These are phyloP conservation scores for Metahyphopichia silvanorum DNA, from an alignment of 805 yeast genomes.

Conservation along the genomic window DNA sequence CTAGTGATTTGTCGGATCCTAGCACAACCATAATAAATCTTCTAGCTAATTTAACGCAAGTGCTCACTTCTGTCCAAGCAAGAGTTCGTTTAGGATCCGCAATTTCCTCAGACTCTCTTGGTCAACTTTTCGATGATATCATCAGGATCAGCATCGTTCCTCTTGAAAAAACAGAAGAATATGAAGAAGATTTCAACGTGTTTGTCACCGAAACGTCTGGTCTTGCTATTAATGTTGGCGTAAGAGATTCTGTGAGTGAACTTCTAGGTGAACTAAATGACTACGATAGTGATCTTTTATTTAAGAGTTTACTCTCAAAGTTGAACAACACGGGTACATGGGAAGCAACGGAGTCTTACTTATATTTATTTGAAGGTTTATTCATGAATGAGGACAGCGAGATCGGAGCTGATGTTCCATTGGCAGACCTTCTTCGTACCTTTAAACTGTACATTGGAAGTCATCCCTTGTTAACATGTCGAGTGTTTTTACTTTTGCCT, in stretches of 20 bases:
- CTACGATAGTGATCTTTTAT: constrained; percentile 30
- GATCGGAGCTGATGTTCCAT: constrained; percentile 13
- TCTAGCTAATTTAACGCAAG: constrained; percentile 29
- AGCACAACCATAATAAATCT: constrained; percentile 15
- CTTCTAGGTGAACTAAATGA: constrained; percentile 49
- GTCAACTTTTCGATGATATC: constrained; percentile 24
- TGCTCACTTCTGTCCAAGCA: constrained; percentile 28
- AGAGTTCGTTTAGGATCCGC: constrained; percentile 15
- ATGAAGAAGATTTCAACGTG: constrained; percentile 59
- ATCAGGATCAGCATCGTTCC: constrained; percentile 41
- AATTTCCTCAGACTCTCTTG: constrained; percentile 13
- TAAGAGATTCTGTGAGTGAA: constrained; percentile 62
- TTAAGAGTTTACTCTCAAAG: constrained; percentile 12
- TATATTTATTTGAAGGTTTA: constrained; percentile 38
- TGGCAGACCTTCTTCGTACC: constrained; percentile 16
- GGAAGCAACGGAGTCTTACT: constrained; percentile 37
- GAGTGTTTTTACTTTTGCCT: constrained; percentile 55
- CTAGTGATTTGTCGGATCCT: constrained; percentile 16
- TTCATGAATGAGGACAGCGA: constrained; percentile 35
- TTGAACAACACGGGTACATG: constrained; percentile 12
- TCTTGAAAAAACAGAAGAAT: constrained; percentile 40
- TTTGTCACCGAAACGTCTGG: constrained; percentile 78
- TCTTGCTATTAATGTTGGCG: constrained; percentile 46
- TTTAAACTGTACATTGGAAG: constrained; percentile 9
- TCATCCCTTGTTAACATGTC: constrained; percentile 38